These are phyloP conservation scores for Rhodotorula sp. DNA, from an alignment of 1,284 basidiomycete species.

Conservation along the genomic window DNA sequence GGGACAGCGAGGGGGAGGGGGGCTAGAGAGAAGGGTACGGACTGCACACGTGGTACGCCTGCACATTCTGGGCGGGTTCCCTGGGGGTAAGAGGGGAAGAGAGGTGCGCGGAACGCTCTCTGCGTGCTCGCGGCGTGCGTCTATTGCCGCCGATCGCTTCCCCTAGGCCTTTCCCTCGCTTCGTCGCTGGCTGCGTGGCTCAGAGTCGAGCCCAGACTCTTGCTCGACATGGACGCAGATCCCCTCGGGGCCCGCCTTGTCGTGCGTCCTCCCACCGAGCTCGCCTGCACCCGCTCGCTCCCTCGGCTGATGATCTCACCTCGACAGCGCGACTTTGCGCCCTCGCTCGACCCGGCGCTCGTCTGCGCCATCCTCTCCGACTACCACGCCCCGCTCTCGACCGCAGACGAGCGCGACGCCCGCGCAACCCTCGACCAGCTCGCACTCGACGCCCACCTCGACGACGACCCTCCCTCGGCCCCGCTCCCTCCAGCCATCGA, in stretches of 20 bases:
- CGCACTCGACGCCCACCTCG: constrained; percentile 1
- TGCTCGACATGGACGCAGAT: background rate
- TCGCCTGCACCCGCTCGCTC: background rate
- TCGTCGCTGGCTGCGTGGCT: background rate
- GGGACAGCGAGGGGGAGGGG: background rate
- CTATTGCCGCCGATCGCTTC: no score
- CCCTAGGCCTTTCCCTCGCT: background rate
- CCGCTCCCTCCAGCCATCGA: background rate
- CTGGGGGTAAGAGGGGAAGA: background rate
- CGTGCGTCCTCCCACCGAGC: background rate
- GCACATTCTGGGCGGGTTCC: constrained; percentile 5
- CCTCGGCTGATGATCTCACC: constrained; percentile 1
- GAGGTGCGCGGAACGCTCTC: no score
- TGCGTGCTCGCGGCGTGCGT: no score
- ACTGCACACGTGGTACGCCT: constrained; percentile 1
- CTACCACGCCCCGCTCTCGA: constrained; percentile 11
- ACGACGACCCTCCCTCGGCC: background rate
- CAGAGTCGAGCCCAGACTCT: background rate
- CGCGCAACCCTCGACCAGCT: constrained; percentile 23
- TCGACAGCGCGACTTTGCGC: constrained; percentile 29
- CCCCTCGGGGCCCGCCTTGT: background rate
- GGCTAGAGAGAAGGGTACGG: background rate
- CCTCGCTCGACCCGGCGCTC: constrained; percentile 35
- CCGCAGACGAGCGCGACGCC: constrained; percentile 14
- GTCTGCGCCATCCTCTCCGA: constrained; percentile 37